Conservation (phyloP, 2,329 filamentous ascomycete species). For the Arthrobotrys musiformis region DNA sequence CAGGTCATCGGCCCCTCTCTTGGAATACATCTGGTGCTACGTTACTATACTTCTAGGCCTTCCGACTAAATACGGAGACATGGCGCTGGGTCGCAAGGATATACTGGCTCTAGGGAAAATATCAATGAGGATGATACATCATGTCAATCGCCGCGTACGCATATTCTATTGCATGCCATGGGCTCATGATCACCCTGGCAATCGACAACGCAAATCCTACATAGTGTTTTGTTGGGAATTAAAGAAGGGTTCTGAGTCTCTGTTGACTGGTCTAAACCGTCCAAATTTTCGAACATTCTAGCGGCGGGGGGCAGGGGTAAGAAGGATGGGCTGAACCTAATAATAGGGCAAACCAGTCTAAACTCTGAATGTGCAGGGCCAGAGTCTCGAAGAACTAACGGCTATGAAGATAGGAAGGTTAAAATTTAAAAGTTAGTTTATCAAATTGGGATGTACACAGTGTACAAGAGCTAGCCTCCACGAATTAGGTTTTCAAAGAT, state of each 20-base stretch:
- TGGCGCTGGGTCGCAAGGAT: no score
- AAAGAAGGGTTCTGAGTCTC: not conserved
- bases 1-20: slow-evolving; percentile 5
- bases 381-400: not conserved
- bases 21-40: slow-evolving; percentile 1
- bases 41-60: not conserved
- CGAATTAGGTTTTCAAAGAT: not conserved
- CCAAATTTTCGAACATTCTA: not conserved
- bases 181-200: not conserved
- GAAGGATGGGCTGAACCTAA: slow-evolving; percentile 1
- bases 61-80: no score
- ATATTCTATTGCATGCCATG: no score
- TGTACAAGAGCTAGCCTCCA: not conserved
- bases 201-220: not conserved
- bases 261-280: not conserved
- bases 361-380: not conserved
- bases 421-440: not conserved
- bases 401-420: no score
- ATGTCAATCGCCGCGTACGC: no score
- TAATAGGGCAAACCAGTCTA: not conserved
- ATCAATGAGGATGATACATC: no score
- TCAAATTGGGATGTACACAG: not conserved
- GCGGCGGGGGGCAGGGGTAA: not conserved
- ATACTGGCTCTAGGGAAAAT: no score
- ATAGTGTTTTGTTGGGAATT: not conserved